Evolutionary conservation across 192 early-diverging fungal genomes (phyloP).

Genomic region (Backusella tarrabulga): DNA sequence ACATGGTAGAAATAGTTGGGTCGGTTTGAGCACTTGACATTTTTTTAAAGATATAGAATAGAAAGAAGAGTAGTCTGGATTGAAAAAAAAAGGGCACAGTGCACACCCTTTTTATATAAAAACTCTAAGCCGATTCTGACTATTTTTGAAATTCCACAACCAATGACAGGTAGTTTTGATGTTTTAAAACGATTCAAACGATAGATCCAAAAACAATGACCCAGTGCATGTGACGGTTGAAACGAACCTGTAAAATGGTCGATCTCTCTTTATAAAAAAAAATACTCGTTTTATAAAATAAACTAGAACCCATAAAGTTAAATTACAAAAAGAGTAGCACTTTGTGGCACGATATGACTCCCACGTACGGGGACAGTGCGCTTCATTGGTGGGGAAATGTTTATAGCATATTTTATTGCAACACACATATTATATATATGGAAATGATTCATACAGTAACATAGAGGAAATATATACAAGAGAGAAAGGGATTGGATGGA

Average conservation of each 20-base stretch:
- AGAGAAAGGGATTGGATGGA: conserved; percentile 1
- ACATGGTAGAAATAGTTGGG: not conserved
- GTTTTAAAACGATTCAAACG: not conserved
- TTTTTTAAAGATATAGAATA: not conserved
- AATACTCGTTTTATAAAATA: not conserved
- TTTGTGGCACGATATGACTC: not conserved
- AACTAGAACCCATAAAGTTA: not conserved
- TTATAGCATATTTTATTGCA: conserved; percentile 9
- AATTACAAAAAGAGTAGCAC: not conserved
- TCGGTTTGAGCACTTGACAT: not conserved
- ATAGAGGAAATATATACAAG: not conserved
- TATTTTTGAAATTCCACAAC: not conserved
- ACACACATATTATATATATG: conserved; percentile 6
- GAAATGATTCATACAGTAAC: conserved; percentile 7
- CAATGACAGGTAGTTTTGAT: not conserved
- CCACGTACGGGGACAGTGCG: not conserved
- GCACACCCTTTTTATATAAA: not conserved
- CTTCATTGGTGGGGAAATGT: conserved; percentile 8
- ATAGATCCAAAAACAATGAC: not conserved
- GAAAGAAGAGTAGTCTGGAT: not conserved
- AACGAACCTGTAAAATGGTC: not conserved
- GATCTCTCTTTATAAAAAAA: not conserved
- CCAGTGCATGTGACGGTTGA: not conserved
- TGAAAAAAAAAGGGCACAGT: not conserved
- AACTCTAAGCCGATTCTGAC: not conserved